Base-by-base conservation (phyloP, 2,329 filamentous ascomycete species). In the Daldinia eschscholtzii region DNA sequence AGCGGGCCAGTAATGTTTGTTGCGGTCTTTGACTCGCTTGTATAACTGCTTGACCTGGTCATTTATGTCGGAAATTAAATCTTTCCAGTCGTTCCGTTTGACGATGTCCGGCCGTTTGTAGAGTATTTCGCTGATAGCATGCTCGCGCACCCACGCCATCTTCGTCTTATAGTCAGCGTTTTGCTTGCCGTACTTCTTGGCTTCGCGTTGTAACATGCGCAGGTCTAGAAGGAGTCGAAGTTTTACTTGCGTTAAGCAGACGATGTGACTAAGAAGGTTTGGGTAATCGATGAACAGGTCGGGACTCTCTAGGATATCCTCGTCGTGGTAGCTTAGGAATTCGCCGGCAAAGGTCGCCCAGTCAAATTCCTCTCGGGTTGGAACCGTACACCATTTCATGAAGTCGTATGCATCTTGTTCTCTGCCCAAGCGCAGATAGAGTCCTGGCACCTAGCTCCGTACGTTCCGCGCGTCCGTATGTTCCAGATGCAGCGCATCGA, bases 301-400 rank as follows among this genome's bases (percentile, higher is more conserved):
- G 28, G 50, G 3, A n/a, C 37, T 28, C 72, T 88, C 86, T 77
- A 93, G 90, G 0, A 90, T 90, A 4, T 86, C 90, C 71, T 91
- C 85, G 13, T 92, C 79, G 75, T 91, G 86, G 67, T 89, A 83
- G 60, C 90, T 84, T 61, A 93, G 79, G 42, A 86, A 82, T 59
- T 86, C 84, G 76, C 91, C 87, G 72, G 63, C 56, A 33, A 37
- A 33, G 18, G 71, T 35, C 10, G 7, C 2, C 71, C 69, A 73
- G 2, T 67, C 89, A 92, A 3, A 74, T 48, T 15, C 57, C 13
- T 6, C 1, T 12, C 44, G 56, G 5, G 26, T 23, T 3, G 33
- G 50, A n/a, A 57, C 39, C 10, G 52, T 56, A 9, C 61, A 70
- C 72, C 70, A 76, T 55, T 74, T 74, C n/a, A 72, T 55, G 42